These are phyloP conservation scores for Saposhnikovia divaricata DNA, from an alignment of 129 eudicot genomes.

Conservation along the genomic window DNA sequence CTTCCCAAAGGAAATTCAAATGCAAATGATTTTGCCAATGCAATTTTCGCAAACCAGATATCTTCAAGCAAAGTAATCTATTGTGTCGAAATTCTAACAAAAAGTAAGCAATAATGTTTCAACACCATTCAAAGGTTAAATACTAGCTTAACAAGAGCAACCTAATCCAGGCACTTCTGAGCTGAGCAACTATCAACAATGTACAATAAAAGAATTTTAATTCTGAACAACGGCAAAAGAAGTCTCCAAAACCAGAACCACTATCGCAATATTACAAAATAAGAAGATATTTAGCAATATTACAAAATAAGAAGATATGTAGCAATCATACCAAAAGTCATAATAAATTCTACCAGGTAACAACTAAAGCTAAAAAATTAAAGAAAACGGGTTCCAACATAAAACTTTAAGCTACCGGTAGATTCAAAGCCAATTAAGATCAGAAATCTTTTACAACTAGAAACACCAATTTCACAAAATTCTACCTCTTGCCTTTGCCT, in stretches of 20 bases:
- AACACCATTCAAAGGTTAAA: neutral
- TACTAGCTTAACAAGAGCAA: neutral
- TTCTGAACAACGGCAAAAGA: neutral
- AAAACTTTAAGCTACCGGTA: neutral
- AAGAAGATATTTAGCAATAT: neutral
- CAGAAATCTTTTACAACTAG: constrained; percentile 10
- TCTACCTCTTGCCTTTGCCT: neutral
- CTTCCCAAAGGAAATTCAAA: neutral
- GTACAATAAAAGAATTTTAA: neutral
- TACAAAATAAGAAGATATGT: no score
- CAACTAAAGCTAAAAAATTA: neutral
- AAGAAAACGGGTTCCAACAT: neutral
- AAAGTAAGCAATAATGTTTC: neutral
- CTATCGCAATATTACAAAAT: neutral
- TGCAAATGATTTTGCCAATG: neutral
- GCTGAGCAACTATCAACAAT: neutral
- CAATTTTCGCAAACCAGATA: neutral
- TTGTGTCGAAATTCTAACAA: neutral
- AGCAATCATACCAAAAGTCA: neutral
- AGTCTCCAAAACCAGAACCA: neutral
- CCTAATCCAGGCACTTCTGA: neutral
- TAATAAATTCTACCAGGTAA: neutral
- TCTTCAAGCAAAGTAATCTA: neutral
- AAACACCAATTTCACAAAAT: constrained; percentile 6
- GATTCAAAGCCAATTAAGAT: neutral